Base-by-base conservation (phyloP, 352 stramenopile genomes). In the Discostella stelligera region DNA sequence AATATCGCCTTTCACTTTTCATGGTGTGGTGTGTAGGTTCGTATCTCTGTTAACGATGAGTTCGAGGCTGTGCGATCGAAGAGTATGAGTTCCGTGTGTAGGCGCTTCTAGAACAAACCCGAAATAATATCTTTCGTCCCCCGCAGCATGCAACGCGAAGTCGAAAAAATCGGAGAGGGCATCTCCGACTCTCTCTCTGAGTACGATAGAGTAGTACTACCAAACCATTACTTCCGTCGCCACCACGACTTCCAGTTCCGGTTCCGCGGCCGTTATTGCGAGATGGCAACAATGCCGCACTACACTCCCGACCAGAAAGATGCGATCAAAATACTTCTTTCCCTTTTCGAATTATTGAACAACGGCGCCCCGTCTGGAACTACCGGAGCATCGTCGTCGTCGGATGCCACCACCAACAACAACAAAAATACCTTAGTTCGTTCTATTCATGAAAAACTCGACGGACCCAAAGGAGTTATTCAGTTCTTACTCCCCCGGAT, bases 381-480 rank as follows among this genome's bases (percentile, higher is more conserved):
- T 13, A 25, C 53, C 11, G 23, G 13, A 27, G 11, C 30, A 7
- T 46, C 46, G 37, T 60, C 50, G 20, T 20, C 14, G 32, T 41
- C 32, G 32, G 32, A 41, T 9, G 32, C 32, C 3, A 41, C 4
- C 32, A 41, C 4, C 32, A 41, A 41, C 16, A 30, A 53, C 20
- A 16, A 30, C 25, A 27, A 32, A 32, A 32, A 37, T 18, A 20
- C 67, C 21, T 11, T 3, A 20, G 44, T 59, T 44, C 27, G 39
- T 37, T 58, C 72, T 23, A 32, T 80, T 20, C 53, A 75, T 13
- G 66, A 75, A 64, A 62, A 75, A 71, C 50, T 80, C 14, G 27
- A 63, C 16, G 66, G 73, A 14, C 60, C 66, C 7, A 25, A 46
- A 5, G 73, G 73, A 16, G 73, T 80, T 25, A 53, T 80, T 16